Base-by-base conservation (phyloP, 2,329 filamentous ascomycete species). In the Mycocentrospora acerina region DNA sequence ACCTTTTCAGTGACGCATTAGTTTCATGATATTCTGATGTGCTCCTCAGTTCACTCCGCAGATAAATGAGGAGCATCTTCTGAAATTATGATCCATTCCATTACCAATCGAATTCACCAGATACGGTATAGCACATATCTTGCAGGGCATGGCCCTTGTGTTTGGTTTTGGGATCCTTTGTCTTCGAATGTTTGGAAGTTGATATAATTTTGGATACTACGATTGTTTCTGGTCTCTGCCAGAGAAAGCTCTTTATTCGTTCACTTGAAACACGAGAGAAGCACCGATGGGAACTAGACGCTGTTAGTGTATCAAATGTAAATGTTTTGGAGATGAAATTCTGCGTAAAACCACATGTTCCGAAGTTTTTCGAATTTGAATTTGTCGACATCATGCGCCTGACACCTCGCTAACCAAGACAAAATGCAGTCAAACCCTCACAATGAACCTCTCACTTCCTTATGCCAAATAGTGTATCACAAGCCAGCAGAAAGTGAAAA, bases 401-500 rank as follows among this genome's bases (percentile, higher is more conserved):
- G 35, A 43, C 51, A 42, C 51, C 48, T 43, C 48, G 51, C 51
- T 55, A 51, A 55, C 15, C 18, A 27, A 19, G 19, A 19, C 26
- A 27, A 15, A 37, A 14, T 31, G 10, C 14, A 27, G 15, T 14
- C 3, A 12, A 12, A 17, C 28, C 27, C 15, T 27, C 17, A 11
- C 14, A 16, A 25, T 13, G 42, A 35, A 7, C 22, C 19, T 18
- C 12, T 22, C 3, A 12, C 14, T 24, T 13, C 28, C 31, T 55
- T 42, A 60, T 24, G 88, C 75, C 69, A 98, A 67, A 64, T 81
- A 97, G 69, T 90, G 86, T 62, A 98, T 64, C 39, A 95, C 90
- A 49, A 93, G 71, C 82, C 89, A 97, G 68, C 91, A 95, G 64
- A 98, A 98, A 25, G 80, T 62, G 58, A 97, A 87, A 68, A 98